Evolutionary conservation across 495 filamentous ascomycete species (phyloP).

Genomic region (Staphylotrichum longicolle): DNA sequence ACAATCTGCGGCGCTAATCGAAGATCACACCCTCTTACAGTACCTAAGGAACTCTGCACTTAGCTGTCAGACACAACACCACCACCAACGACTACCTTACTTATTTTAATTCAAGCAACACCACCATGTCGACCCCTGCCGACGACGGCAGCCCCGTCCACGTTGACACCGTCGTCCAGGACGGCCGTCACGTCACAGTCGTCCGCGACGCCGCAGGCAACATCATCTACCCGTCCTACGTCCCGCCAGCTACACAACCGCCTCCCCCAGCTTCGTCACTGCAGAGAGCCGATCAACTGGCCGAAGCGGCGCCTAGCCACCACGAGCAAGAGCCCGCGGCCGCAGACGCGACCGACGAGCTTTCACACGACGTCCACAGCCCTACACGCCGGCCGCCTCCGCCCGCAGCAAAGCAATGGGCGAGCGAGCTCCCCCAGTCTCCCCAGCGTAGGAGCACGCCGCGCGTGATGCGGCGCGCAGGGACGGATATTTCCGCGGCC

Average conservation of each 20-base stretch:
- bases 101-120: too few relatives aligned
- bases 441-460: slow-evolving; percentile 8
- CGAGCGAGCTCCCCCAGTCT: slow-evolving; percentile 21
- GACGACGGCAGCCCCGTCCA: slow-evolving; percentile 16
- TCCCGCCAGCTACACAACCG: slow-evolving; percentile 37
- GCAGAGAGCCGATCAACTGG: too few relatives aligned
- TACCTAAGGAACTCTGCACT: too few relatives aligned
- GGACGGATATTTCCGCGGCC: slow-evolving; percentile 32
- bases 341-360: neutral
- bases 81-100: neutral
- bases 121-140: neutral
- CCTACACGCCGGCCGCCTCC: slow-evolving; percentile 13
- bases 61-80: neutral
- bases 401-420: slow-evolving; percentile 22
- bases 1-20: too few relatives aligned
- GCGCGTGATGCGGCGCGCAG: slow-evolving; percentile 27
- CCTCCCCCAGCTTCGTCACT: slow-evolving; percentile 10
- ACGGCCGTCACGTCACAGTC: slow-evolving; percentile 29
- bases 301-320: too few relatives aligned
- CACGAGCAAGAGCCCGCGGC: neutral
- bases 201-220: slow-evolving; percentile 35
- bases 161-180: slow-evolving; percentile 21
- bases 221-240: slow-evolving; percentile 38
- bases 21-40: too few relatives aligned
- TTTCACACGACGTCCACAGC: neutral